phyloP scores from a whole-genome alignment of 1,284 basidiomycete genomes.

The Exsudoporus floridanus region DNA sequence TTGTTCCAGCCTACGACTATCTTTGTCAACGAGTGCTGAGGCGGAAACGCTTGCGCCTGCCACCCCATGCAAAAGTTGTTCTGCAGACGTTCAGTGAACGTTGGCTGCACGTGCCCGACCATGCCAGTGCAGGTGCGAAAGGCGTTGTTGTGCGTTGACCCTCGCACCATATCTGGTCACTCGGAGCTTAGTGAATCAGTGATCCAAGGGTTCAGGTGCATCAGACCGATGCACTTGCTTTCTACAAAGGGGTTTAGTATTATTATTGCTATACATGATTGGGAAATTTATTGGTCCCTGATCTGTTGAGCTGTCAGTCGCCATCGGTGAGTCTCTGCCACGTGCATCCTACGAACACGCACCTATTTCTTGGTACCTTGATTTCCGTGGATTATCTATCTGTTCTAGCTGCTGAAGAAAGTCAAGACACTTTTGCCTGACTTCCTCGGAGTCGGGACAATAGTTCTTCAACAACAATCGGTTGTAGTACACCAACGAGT shows the following conservation, averaged over 20 bases:
- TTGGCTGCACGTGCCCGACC: background rate
- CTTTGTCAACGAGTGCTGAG: background rate
- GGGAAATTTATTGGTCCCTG: background rate
- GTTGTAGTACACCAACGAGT: constrained; percentile 85
- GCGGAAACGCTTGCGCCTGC: background rate
- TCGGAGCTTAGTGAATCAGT: no score
- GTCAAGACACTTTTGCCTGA: constrained; percentile 50
- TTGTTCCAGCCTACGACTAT: background rate
- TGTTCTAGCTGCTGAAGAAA: constrained; percentile 53
- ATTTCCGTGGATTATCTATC: constrained; percentile 58
- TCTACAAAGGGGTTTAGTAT: background rate
- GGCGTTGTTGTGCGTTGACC: background rate
- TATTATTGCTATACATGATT: constrained; percentile 3
- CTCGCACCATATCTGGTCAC: background rate
- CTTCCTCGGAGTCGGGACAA: constrained; percentile 34
- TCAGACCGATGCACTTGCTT: background rate
- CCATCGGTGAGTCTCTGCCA: background rate
- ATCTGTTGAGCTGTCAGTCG: constrained; percentile 23
- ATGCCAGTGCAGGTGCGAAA: background rate
- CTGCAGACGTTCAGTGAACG: background rate
- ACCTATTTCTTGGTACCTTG: constrained; percentile 67
- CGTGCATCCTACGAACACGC: constrained; percentile 24
- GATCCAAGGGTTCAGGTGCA: background rate
- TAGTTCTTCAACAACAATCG: constrained; percentile 52
- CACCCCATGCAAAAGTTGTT: background rate